Percentiles rank a stretch among this genome's conserved stretches.
Evolutionary conservation across 768 basidiomycete species (phyloP).

Genomic region (Lactarius sp.): DNA sequence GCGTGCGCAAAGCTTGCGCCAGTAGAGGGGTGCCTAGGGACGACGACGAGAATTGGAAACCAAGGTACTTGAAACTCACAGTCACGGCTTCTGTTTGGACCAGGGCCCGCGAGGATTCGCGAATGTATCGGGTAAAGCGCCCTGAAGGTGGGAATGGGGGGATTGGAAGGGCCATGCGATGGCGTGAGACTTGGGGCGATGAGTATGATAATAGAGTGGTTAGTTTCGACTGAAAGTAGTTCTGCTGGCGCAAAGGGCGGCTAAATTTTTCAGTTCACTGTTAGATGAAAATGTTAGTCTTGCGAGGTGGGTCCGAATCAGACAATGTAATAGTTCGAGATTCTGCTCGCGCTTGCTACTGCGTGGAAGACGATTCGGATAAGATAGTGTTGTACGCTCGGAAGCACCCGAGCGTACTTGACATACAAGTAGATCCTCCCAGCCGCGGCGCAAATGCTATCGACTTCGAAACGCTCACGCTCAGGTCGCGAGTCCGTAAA

Average conservation of each 20-base stretch:
- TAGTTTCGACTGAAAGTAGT: neutral
- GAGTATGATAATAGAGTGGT: neutral
- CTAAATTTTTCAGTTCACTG: neutral
- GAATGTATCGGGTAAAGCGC: conserved; percentile 47
- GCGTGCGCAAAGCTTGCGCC: neutral
- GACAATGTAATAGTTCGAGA: neutral
- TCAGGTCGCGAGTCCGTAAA: neutral
- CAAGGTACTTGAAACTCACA: conserved; percentile 37
- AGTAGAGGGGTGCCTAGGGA: neutral
- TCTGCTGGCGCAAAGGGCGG: neutral
- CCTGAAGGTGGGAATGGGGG: conserved; percentile 43
- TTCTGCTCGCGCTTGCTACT: neutral
- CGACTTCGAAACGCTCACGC: too few species aligned
- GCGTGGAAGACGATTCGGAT: neutral
- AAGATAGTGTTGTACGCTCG: neutral
- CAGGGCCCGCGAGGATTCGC: conserved; percentile 46
- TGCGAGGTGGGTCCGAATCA: neutral
- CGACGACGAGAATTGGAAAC: neutral
- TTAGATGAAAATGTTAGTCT: neutral
- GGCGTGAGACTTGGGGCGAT: neutral
- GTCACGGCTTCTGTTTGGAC: conserved; percentile 45
- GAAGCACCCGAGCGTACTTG: neutral
- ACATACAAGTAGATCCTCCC: neutral
- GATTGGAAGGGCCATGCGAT: conserved; percentile 7
- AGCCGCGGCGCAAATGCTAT: neutral